These are phyloP conservation scores for Letharia columbiana DNA, from an alignment of 495 filamentous ascomycete genomes.

Conservation along the genomic window DNA sequence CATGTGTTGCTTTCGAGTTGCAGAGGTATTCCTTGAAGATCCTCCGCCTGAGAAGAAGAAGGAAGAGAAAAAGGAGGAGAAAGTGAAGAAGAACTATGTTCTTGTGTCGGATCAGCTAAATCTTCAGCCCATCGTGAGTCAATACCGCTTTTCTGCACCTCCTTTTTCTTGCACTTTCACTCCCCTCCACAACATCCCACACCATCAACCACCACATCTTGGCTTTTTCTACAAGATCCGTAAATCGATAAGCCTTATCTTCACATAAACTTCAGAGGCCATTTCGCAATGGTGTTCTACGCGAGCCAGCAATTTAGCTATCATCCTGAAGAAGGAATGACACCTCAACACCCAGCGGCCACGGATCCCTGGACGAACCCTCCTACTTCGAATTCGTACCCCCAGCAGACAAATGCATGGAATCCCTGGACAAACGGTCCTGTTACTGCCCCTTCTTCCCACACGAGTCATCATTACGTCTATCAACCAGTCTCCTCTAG, in stretches of 20 bases:
- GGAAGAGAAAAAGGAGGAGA: constrained; percentile 18
- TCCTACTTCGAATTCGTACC: background rate
- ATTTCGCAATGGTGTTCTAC: background rate
- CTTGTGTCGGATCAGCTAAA: constrained; percentile 19
- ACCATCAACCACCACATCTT: background rate
- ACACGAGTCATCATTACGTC: constrained; percentile 3
- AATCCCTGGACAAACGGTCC: background rate
- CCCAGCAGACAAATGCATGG: background rate
- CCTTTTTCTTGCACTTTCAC: constrained; percentile 1
- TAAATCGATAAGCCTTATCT: background rate
- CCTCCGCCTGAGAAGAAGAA: constrained; percentile 23
- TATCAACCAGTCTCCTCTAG: background rate
- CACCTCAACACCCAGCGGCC: background rate
- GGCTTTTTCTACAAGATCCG: background rate
- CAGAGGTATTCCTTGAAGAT: constrained; percentile 31
- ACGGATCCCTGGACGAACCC: constrained; percentile 5
- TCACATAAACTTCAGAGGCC: background rate
- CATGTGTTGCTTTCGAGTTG: constrained; percentile 32
- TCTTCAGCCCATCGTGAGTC: constrained; percentile 21
- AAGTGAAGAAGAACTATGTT: constrained; percentile 21
- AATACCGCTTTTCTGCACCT: background rate
- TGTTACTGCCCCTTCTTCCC: background rate
- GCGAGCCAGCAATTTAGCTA: background rate
- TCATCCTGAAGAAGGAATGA: background rate
- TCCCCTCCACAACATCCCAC: background rate